These are phyloP conservation scores for Santalum album DNA, from an alignment of 164 flowering plant species.

Conservation along the genomic window DNA sequence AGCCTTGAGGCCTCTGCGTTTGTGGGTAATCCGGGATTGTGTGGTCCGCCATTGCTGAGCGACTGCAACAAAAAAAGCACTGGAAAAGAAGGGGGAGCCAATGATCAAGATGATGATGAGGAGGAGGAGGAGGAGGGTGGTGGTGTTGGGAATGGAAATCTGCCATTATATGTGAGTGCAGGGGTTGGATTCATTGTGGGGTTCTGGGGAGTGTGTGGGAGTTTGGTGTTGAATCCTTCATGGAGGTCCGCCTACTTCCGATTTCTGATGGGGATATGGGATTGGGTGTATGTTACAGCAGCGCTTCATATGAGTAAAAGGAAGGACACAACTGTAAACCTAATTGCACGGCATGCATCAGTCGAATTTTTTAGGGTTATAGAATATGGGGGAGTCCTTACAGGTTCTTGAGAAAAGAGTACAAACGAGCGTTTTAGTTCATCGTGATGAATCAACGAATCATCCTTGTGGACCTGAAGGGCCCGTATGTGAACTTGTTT, in stretches of 20 bases:
- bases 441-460: no score
- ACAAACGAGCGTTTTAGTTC: no score
- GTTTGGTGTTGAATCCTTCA: not conserved
- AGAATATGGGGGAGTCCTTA: no score
- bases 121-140: not conserved
- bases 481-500: no score
- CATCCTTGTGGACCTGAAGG: no score
- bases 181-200: not conserved
- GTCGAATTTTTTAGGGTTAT: no score
- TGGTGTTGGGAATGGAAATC: not conserved
- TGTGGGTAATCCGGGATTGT: not conserved
- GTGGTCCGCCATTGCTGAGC: not conserved
- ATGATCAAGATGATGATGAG: no score
- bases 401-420: no score
- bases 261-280: not conserved
- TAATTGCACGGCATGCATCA: no score
- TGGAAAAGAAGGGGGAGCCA: no score
- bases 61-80: not conserved
- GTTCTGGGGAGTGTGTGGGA: not conserved
- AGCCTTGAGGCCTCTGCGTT: not conserved
- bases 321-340: no score
- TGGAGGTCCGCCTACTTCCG: not conserved
- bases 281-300: not conserved
- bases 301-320: no score
- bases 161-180: not conserved